Evolutionary conservation across 371 early-diverging fungal genomes (phyloP).

Genomic region (Mycotypha africana): DNA sequence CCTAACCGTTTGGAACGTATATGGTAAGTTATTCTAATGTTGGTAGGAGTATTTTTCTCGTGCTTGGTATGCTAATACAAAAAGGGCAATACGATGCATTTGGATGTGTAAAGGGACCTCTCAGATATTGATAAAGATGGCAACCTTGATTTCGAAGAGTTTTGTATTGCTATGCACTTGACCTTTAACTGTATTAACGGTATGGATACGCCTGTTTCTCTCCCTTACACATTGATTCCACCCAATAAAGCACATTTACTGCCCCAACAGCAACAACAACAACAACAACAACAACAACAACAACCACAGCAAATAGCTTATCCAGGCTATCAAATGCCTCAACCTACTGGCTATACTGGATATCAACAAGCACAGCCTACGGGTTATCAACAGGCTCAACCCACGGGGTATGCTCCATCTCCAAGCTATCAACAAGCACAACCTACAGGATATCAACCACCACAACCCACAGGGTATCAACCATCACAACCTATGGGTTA

Average conservation of each 20-base stretch:
- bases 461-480: slow-evolving; percentile 16
- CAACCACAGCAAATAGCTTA: slow-evolving; percentile 20
- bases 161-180: slow-evolving; percentile 79
- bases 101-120: slow-evolving; percentile 59
- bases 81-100: neutral
- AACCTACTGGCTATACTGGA: slow-evolving; percentile 17
- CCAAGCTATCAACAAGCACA: slow-evolving; percentile 35
- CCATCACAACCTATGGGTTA: slow-evolving; percentile 20
- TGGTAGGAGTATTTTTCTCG: too few species aligned
- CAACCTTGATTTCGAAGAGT: slow-evolving; percentile 83
- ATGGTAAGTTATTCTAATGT: slow-evolving; percentile 47
- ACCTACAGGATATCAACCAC: slow-evolving; percentile 32
- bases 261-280: slow-evolving; percentile 25
- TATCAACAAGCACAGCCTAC: slow-evolving; percentile 38
- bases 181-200: slow-evolving; percentile 65
- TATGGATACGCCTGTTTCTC: slow-evolving; percentile 44
- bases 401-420: slow-evolving; percentile 36
- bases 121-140: slow-evolving; percentile 90
- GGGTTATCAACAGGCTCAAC: slow-evolving; percentile 33
- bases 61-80: too few species aligned
- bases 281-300: slow-evolving; percentile 31
- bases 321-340: slow-evolving; percentile 25
- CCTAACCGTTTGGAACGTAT: slow-evolving; percentile 65
- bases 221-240: slow-evolving; percentile 18
- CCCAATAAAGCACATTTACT: slow-evolving; percentile 27